Conservation (phyloP, 345 rosid species). For the Toxicodendron radicans region DNA sequence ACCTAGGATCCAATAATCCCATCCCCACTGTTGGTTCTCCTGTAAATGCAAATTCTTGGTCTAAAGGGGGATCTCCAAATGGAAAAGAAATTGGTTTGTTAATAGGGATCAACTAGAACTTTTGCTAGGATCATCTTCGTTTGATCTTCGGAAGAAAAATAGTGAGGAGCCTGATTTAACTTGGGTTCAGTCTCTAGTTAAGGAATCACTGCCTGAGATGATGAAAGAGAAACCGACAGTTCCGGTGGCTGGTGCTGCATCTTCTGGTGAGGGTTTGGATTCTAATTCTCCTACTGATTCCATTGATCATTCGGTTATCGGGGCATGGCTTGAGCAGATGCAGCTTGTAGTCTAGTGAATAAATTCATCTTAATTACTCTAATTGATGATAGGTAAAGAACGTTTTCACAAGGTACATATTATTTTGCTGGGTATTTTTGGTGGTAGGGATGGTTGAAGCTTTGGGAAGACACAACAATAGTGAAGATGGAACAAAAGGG, state of each 20-base stretch:
- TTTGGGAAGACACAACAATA: background rate
- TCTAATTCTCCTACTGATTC: constrained; percentile 30
- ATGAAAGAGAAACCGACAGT: constrained; percentile 29
- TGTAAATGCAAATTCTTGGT: constrained; percentile 32
- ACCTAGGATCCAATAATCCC: constrained; percentile 34
- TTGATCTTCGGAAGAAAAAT: constrained; percentile 28
- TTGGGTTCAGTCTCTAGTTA: constrained; percentile 55
- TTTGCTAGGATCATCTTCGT: constrained; percentile 35
- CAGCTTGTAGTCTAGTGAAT: constrained; percentile 38
- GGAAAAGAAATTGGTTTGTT: constrained; percentile 43
- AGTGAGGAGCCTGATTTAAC: constrained; percentile 55
- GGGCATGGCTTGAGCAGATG: constrained; percentile 48
- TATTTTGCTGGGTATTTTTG: constrained; percentile 6
- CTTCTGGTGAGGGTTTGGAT: constrained; percentile 28
- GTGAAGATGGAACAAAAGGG: background rate
- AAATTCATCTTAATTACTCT: background rate
- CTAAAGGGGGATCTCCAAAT: constrained; percentile 46
- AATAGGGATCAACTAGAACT: constrained; percentile 30
- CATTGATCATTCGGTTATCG: constrained; percentile 29
- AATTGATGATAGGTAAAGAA: constrained; percentile 13
- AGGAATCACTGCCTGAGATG: constrained; percentile 52
- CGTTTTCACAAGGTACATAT: constrained; percentile 16
- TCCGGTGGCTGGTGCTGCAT: constrained; percentile 16
- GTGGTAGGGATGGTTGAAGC: constrained; percentile 5
- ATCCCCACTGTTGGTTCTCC: constrained; percentile 36